Evolutionary conservation across 2,329 filamentous ascomycete genomes (phyloP).

Genomic region (Dactylellina cionopaga): DNA sequence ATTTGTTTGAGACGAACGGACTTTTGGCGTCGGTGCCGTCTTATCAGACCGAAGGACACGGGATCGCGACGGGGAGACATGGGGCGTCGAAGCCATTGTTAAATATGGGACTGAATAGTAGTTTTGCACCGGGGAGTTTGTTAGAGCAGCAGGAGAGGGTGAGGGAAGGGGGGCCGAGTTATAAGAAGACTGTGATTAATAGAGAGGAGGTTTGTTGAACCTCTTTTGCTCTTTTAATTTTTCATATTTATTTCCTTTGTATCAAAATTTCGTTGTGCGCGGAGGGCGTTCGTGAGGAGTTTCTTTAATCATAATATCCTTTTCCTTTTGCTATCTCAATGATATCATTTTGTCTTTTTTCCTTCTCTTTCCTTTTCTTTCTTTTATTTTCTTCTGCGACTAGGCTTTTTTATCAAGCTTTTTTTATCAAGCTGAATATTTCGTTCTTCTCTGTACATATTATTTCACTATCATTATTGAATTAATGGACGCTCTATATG

Average conservation of each 20-base stretch:
- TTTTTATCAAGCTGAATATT: slow-evolving; percentile 61
- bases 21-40: slow-evolving; percentile 39
- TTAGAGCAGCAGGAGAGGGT: slow-evolving; percentile 51
- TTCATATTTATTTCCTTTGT: slow-evolving; percentile 11
- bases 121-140: slow-evolving; percentile 42
- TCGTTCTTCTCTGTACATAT: slow-evolving; percentile 63
- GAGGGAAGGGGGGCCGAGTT: slow-evolving; percentile 29
- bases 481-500: not conserved
- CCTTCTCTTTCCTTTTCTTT: slow-evolving; percentile 14
- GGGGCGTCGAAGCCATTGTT: slow-evolving; percentile 33
- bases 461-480: not conserved
- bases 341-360: not conserved
- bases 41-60: slow-evolving; percentile 13
- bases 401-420: slow-evolving; percentile 45
- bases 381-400: slow-evolving; percentile 28
- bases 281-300: slow-evolving; percentile 23
- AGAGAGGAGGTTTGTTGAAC: slow-evolving; percentile 32
- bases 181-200: slow-evolving; percentile 30
- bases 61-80: slow-evolving; percentile 38
- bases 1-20: slow-evolving; percentile 41
- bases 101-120: slow-evolving; percentile 47
- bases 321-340: not conserved
- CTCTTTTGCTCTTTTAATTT: not conserved
- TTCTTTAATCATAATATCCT: not conserved
- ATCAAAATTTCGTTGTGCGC: not conserved